Base-by-base conservation (phyloP, 176 grass and related monocot genomes). In the Themeda triandra region DNA sequence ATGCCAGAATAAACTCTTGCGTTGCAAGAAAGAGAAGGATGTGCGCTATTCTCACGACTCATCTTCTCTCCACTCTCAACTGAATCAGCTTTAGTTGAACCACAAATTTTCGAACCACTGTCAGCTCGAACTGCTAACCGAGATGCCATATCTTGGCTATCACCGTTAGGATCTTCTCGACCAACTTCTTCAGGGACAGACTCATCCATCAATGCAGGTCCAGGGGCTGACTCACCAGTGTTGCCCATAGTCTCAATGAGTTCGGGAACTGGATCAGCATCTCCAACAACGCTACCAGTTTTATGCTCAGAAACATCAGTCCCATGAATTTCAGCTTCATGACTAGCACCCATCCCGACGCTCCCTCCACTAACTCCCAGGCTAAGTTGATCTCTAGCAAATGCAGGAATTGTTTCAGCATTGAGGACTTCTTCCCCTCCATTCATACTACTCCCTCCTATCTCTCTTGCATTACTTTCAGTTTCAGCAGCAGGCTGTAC, bases 301-400 rank as follows among this genome's bases (percentile, higher is more conserved):
- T 92, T 95, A 87, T 96, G 93, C 80, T 88, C 91, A 84, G 91
- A 98, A 77, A 91, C 45, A 83, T 99, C 93, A 35, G 84, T 71
- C 48, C 97, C 97, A 86, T 99, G 97, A 85, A 96, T 99, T 92
- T 99, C 97, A 13, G 97, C 93, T 87, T 99, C 97, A 82, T 99
- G 91, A 86, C 93, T 99, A 29, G 91, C 88, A 85, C 97, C 97
- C 97, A 99, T 96, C 44, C 97, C 97, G 19, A 99, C 93, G 54
- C 97, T 99, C 45, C 97, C 97, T 76, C 91, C 97, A 86, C 97
- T 99, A 86, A 99, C 83, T 67, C 93, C 97, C 69, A 99, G 71
- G 91, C 92, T 99, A 72, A 99, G 88, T 54, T 91, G 92, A 78
- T 92, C 93, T 53, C 93, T 87, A 69, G 79, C 92, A 87, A 94